Evolutionary conservation across 768 basidiomycete genomes (phyloP), one percentile per base, ranked within the genome.

Genomic region (Phylloporus rhodoxanthus): DNA sequence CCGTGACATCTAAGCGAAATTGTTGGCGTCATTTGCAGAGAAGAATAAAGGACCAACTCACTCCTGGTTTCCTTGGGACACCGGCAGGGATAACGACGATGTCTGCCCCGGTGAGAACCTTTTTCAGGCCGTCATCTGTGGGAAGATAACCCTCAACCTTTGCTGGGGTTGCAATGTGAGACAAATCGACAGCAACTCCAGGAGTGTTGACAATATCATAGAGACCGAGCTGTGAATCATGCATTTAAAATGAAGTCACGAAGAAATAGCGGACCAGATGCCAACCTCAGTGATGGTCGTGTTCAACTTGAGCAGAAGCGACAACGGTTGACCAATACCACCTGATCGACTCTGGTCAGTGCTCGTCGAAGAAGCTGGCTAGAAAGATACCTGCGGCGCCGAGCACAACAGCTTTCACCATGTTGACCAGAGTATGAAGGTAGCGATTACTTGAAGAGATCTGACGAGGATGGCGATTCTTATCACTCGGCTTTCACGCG

Each of bases 191-290:
- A 30, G 93, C 92, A 55, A 99, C 95, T 64, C 95, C 95, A 14
- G 91, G 91, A n/a, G 93, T 87, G 70, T 91, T 89, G 62, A 94
- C 91, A 71, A 97, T 94, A 91, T 98, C 95, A 67, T 78, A 97
- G 52, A 97, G 82, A 45, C 81, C 74, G 44, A 98, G 85, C 86
- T 93, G 60, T 17, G 45, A 25, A 15, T 3, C 45, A 39, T 26
- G 45, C 43, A 37, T 45, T 13, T 47, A 46, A 45, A 19, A n/a
- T n/a, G n/a, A 40, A 47, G 41, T n/a, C 8, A 42, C 25, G 46
- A 42, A 48, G 33, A 10, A 30, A 21, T 29, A 32, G 7, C 15
- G 8, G 53, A 43, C 54, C 32, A 20, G 30, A 47, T 33, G 14
- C 52, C 60, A 45, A 87, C 89, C 77, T 85, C 78, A 48, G 87